Evolutionary conservation across 371 early-diverging fungal species (phyloP).

Genomic region (Mucor sp.): DNA sequence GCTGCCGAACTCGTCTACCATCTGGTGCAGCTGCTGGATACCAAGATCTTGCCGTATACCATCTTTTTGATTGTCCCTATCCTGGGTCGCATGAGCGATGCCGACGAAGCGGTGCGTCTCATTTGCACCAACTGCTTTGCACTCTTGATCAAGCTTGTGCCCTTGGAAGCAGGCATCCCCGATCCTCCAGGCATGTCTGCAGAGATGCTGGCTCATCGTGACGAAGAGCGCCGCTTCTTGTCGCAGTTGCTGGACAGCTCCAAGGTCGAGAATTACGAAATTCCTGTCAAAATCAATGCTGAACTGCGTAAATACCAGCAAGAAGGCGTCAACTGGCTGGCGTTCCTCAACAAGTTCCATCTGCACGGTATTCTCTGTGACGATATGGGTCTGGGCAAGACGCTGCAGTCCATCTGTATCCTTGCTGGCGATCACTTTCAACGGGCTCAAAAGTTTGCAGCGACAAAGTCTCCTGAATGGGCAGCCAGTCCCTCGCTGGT

Average conservation of each 20-base stretch:
- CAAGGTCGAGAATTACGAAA: conserved; percentile 80
- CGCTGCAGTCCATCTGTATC: conserved; percentile 97
- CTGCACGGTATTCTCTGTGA: conserved; percentile 98
- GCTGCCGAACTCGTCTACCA: conserved; percentile 78
- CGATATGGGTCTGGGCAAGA: conserved; percentile 99
- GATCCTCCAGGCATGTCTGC: conserved; percentile 88
- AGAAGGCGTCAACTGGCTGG: conserved; percentile 98
- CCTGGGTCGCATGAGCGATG: conserved; percentile 98
- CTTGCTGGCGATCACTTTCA: conserved; percentile 87
- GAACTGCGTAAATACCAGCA: conserved; percentile 95
- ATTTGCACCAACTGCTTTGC: conserved; percentile 94
- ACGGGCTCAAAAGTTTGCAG: conserved; percentile 61
- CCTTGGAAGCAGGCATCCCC: conserved; percentile 88
- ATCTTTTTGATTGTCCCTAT: conserved; percentile 95
- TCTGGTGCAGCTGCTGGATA: conserved; percentile 69
- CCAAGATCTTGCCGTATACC: conserved; percentile 88
- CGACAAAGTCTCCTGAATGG: conserved; percentile 69
- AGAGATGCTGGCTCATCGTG: conserved; percentile 77
- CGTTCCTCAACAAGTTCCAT: conserved; percentile 95
- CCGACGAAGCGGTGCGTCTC: conserved; percentile 85
- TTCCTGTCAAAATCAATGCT: conserved; percentile 93
- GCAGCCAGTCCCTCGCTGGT: conserved; percentile 86
- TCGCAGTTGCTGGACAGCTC: conserved; percentile 90
- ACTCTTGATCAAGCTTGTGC: conserved; percentile 90
- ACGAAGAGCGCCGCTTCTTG: conserved; percentile 88